These are phyloP conservation scores for Dactylella cylindrospora DNA, from an alignment of 2,329 filamentous ascomycete species.

Conservation along the genomic window DNA sequence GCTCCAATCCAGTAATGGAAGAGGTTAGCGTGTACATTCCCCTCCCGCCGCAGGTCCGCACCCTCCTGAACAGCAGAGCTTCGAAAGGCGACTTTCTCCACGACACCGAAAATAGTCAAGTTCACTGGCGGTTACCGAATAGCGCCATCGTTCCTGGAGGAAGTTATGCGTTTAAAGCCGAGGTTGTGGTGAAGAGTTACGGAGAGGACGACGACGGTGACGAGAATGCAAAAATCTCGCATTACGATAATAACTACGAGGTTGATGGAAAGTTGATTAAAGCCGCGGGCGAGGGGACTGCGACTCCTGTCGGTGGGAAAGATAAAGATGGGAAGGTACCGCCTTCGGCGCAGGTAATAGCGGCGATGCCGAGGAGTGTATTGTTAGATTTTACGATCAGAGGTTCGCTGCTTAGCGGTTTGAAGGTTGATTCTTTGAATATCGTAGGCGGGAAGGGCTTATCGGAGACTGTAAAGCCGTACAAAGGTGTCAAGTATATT, in stretches of 20 bases:
- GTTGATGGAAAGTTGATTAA: conserved; percentile 15
- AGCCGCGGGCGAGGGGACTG: conserved; percentile 31
- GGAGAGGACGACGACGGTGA: conserved; percentile 51
- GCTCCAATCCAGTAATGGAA: conserved; percentile 46
- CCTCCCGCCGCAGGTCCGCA: conserved; percentile 46
- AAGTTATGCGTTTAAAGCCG: conserved; percentile 47
- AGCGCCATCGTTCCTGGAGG: conserved; percentile 35
- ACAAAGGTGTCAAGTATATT: conserved; percentile 97
- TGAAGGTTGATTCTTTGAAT: conserved; percentile 68
- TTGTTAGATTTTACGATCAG: conserved; percentile 71
- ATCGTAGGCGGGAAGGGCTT: conserved; percentile 77
- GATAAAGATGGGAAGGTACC: conserved; percentile 48
- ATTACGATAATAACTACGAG: conserved; percentile 44
- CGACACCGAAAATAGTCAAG: conserved; percentile 44
- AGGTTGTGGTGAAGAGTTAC: conserved; percentile 49
- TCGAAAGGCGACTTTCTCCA: conserved; percentile 48
- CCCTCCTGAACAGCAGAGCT: conserved; percentile 44
- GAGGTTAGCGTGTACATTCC: conserved; percentile 47
- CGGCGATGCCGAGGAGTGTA: conserved; percentile 77
- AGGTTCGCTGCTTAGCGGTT: conserved; percentile 68
- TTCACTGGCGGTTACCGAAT: conserved; percentile 47
- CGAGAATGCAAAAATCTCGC: conserved; percentile 55
- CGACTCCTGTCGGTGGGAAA: conserved; percentile 51
- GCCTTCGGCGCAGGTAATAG: conserved; percentile 66
- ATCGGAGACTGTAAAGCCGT: conserved; percentile 85